Evolutionary conservation across 768 basidiomycete genomes (phyloP), one percentile per base, ranked within the genome.

Genomic region (Kwoniella heveanensis): DNA sequence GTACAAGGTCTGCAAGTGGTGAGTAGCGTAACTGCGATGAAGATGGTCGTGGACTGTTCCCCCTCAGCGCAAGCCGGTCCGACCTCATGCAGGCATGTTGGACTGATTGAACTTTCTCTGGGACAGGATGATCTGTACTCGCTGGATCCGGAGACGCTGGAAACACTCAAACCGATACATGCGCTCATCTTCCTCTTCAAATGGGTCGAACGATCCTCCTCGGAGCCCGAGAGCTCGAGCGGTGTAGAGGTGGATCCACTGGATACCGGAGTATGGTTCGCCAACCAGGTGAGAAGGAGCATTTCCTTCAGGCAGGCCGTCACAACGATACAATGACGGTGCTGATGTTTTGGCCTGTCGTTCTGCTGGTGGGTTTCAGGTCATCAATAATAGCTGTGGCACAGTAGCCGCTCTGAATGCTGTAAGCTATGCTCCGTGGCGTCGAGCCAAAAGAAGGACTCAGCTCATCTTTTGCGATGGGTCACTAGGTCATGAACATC

Each of bases 181-280:
- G 93, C 95, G 0, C 83, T 98, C 26, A 89, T 98, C 64, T 97
- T 98, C 79, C 84, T 98, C 50, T 98, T 98, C 85, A 96, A 97
- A 83, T 97, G 92, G 89, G 82, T 92, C n/a, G 88, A 89, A 15
- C 25, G 30, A n/a, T 48, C 52, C 19, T 81, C 64, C 47, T 39
- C 64, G 1, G 71, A 53, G 27, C 69, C 50, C 67, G 80, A 19
- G 67, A 76, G 30, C 60, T 65, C 54, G 49, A 64, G 30, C 64
- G 76, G 67, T 26, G 68, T 73, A 36, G 65, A 71, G 61, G 77
- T 73, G 54, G 84, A 85, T 44, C 81, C 80, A 4, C 81, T 82
- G 21, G 81, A 83, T 1, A 81, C 83, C 22, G 90, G 90, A 48
- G 83, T 85, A 61, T 88, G 88, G 81, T 97, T 96, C 76, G 92